Evolutionary conservation across 495 filamentous ascomycete species (phyloP).

Genomic region (Peziza echinospora): DNA sequence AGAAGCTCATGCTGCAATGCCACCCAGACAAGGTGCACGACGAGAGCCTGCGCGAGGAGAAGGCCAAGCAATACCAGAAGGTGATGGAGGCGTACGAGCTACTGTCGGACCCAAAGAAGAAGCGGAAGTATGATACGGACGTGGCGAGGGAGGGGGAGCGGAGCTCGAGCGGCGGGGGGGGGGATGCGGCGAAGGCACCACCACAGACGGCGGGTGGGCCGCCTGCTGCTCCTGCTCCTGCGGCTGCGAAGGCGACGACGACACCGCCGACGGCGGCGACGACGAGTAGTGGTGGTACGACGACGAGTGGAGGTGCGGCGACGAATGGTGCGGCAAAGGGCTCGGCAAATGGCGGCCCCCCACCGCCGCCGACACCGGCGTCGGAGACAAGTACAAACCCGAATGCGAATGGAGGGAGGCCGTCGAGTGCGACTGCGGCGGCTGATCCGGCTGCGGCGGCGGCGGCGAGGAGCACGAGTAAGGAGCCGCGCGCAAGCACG

Average conservation of each 20-base stretch:
- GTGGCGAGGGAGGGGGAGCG: constrained; percentile 30
- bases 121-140: constrained; percentile 57
- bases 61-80: constrained; percentile 71
- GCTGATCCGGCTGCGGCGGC: not conserved
- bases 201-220: too few species aligned
- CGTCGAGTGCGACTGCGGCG: not conserved
- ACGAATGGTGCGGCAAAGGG: too few species aligned
- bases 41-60: constrained; percentile 39
- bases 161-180: not conserved
- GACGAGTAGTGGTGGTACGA: too few species aligned
- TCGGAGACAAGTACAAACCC: too few species aligned
- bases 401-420: too few species aligned
- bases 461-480: not conserved
- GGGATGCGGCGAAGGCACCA: not conserved
- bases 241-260: too few species aligned
- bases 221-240: too few species aligned
- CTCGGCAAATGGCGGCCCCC: too few species aligned
- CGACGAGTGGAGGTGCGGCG: too few species aligned
- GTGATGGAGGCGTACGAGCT: constrained; percentile 88
- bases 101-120: constrained; percentile 52
- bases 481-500: not conserved
- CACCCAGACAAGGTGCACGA: constrained; percentile 92
- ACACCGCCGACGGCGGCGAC: too few species aligned
- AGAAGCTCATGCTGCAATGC: constrained; percentile 78
- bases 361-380: too few species aligned